Conservation (phyloP, 345 rosid genomes). For the Citrus australasica region DNA sequence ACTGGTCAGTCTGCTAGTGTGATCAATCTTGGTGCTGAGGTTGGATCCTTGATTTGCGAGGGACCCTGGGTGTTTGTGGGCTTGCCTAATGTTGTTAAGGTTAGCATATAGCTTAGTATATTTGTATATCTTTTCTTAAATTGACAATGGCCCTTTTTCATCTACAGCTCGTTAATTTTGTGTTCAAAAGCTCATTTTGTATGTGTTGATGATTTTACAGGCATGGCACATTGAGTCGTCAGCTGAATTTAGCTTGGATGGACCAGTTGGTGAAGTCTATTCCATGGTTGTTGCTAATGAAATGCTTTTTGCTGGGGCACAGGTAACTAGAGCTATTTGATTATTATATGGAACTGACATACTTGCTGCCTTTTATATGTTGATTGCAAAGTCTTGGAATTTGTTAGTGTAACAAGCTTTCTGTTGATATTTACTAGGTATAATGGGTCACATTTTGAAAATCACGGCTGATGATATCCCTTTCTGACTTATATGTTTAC, state of each 20-base stretch:
- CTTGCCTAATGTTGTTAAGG: slow-evolving; percentile 55
- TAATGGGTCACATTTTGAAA: too few relatives aligned
- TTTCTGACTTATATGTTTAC: too few relatives aligned
- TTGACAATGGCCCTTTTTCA: background rate
- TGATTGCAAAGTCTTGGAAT: too few relatives aligned
- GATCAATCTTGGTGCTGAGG: slow-evolving; percentile 37
- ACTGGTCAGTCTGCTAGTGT: slow-evolving; percentile 39
- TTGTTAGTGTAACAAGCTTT: too few relatives aligned
- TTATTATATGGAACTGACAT: too few relatives aligned
- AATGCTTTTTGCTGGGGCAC: slow-evolving; percentile 58
- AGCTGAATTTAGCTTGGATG: slow-evolving; percentile 31
- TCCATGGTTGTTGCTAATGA: slow-evolving; percentile 34
- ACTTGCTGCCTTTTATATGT: too few relatives aligned
- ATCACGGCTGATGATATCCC: too few relatives aligned
- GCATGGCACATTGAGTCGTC: slow-evolving; percentile 36
- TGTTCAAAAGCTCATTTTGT: background rate
- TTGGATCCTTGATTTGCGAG: slow-evolving; percentile 47
- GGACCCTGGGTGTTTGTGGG: slow-evolving; percentile 69
- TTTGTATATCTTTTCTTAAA: background rate
- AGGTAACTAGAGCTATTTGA: slow-evolving; percentile 30
- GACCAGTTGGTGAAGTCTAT: slow-evolving; percentile 46
- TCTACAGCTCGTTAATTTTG: background rate
- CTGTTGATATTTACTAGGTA: too few relatives aligned
- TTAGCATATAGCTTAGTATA: background rate
- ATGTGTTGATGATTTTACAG: background rate